Base-by-base conservation (phyloP, 2,329 filamentous ascomycete genomes). In the Aureobasidium sp. region DNA sequence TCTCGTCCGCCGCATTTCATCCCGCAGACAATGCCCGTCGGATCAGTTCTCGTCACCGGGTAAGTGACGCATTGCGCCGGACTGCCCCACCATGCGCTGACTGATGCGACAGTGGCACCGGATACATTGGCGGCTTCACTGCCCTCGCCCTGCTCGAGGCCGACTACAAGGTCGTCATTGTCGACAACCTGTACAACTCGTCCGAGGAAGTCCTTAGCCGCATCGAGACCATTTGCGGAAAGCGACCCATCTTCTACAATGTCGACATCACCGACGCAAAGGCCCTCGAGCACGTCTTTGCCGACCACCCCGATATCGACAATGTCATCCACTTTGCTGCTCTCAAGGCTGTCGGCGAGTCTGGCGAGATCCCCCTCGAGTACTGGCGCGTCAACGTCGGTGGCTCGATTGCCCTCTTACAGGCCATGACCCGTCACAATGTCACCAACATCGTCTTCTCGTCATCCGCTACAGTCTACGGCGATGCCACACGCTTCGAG, bases 81-180 rank as follows among this genome's bases (percentile, higher is more conserved):
- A 60, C 31, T 58, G 50, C 53, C 49, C 56, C 58, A 42, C 60
- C 50, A 47, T 47, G 60, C 49, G 62, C 63, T 63, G 50, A 57
- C 33, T 40, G 22, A 47, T 31, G 63, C 69, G 66, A 62, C 67
- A 97, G 94, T 83, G 94, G 94, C 72, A 96, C 92, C 67, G 94
- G 94, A 80, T 99, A 99, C 82, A 99, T 99, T 77, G 94, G 94
- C 75, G 97, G 93, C 56, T 97, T 97, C 82, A 99, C 94, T 65
- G 82, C 90, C 62, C 86, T 99, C 57, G 88, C 91, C 60, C 89
- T 99, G 29, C 90, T 99, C 68, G 83, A 97, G 73, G 89, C 94
- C 72, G 92, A 87, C 75, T 97, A 97, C 83, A 87, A 97, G 75
- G 94, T 99, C 66, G 89, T 99, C 74, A 91, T 99, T 67, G 87